A percentile compares a stretch with the other conserved stretches of the same genome.
Evolutionary conservation across 257 asterid genomes (phyloP).

Genomic region (Fraxinus quadrangulata): DNA sequence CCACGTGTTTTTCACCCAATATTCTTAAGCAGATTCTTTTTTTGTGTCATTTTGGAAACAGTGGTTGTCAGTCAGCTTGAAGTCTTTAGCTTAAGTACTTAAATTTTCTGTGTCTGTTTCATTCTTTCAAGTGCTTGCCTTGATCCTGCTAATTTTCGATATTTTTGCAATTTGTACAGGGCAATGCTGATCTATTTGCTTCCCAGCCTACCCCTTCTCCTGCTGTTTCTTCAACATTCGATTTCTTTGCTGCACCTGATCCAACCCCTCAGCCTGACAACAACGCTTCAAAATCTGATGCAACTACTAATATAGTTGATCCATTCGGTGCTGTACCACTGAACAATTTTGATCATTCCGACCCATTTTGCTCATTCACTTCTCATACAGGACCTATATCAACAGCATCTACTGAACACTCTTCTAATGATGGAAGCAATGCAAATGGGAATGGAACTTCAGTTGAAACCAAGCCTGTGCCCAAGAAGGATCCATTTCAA

Average conservation of each 20-base stretch:
- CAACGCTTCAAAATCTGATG: conserved; percentile 41
- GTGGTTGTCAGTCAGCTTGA: background rate
- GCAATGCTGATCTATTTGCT: conserved; percentile 66
- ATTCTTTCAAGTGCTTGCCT: conserved; percentile 7
- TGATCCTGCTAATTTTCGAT: conserved; percentile 18
- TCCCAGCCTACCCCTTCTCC: conserved; percentile 59
- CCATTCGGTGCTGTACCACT: conserved; percentile 85
- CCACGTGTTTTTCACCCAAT: background rate
- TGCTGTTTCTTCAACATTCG: conserved; percentile 53
- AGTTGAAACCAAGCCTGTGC: conserved; percentile 36
- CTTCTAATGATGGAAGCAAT: conserved; percentile 36
- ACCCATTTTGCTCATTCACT: conserved; percentile 66
- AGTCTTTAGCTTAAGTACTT: background rate
- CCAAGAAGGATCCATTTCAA: conserved; percentile 72
- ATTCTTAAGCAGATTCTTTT: background rate
- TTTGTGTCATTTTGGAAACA: background rate
- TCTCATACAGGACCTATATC: conserved; percentile 46
- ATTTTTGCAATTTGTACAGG: conserved; percentile 44
- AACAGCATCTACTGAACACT: conserved; percentile 33
- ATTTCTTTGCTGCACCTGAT: conserved; percentile 68
- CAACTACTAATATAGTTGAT: conserved; percentile 47
- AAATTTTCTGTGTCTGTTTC: background rate
- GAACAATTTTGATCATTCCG: conserved; percentile 65
- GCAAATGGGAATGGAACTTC: conserved; percentile 39
- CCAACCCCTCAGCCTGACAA: conserved; percentile 48